Base-by-base conservation (phyloP, 2,329 filamentous ascomycete genomes). In the Beauveria pseudobassiana region DNA sequence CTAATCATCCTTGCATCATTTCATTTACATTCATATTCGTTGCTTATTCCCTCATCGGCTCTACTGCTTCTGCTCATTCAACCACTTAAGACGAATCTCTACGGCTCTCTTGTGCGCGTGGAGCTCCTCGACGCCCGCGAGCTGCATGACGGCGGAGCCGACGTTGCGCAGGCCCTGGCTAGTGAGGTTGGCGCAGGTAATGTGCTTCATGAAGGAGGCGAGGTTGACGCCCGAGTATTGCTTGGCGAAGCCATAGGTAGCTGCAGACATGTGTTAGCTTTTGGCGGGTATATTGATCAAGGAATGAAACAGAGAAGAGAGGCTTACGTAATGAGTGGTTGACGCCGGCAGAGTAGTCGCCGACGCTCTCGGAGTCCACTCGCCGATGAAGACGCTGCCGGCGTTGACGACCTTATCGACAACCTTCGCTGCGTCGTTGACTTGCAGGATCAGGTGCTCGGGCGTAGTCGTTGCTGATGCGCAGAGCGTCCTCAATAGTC, bases 221-320 rank as follows among this genome's bases (percentile, higher is more conserved):
- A 99, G 84, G 75, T 96, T 99, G 71, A 99, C 95, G 58, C 95
- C 95, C 6, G 92, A 97, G 79, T 99, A 99, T 75, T 99, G 95
- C 78, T 96, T 96, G 54, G 95, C 95, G 70, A 96, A 99, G 46
- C 95, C 95, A 72, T 98, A 99, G 0, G 95, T 99, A 58, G 95
- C 92, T 96, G 12, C 38, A 53, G 14, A 20, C 20, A 59, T 66
- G 67, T 54, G 61, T 69, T 63, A 69, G 67, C 62, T 24, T 45
- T 45, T 28, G 4, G 40, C 46, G 43, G 0, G 46, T 22, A 22
- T 26, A 64, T 12, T 42, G 20, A 22, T 3, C 43, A 45, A 5
- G 12, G 26, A 24, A 38, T 38, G 5, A 5, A 26, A 38, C 51
- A 50, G 24, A 26, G 28, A 18, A 14, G 52, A 62, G 28, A 46